Evolutionary conservation across 768 basidiomycete species (phyloP).

Genomic region (Coprinopsis sp.): DNA sequence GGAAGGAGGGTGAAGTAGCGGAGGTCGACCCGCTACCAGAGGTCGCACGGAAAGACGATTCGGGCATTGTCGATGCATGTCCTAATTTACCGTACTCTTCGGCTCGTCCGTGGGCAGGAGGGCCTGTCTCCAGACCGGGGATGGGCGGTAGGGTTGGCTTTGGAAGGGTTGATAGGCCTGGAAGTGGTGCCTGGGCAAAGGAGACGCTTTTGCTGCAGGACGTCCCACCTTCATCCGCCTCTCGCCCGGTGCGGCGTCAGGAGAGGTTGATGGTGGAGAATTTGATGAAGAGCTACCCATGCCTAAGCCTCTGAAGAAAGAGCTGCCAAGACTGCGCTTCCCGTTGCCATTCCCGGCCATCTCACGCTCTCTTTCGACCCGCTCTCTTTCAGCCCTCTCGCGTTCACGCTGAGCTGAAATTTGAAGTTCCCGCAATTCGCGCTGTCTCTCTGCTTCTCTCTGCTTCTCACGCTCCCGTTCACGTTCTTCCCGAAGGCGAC

Average conservation of each 20-base stretch:
- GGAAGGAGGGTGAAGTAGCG: background rate
- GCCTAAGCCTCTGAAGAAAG: slow-evolving; percentile 11
- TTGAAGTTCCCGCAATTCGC: slow-evolving; percentile 13
- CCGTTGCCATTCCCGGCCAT: slow-evolving; percentile 26
- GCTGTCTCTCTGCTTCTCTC: slow-evolving; percentile 20
- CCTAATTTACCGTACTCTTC: background rate
- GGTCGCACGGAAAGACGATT: no score
- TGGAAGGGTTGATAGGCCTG: slow-evolving; percentile 6
- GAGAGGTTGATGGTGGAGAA: slow-evolving; percentile 11
- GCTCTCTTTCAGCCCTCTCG: slow-evolving; percentile 17
- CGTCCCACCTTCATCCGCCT: slow-evolving; percentile 25
- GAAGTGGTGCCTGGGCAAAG: slow-evolving; percentile 32
- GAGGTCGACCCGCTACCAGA: no score
- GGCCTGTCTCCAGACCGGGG: background rate
- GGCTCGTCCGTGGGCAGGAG: background rate
- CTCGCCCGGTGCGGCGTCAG: background rate
- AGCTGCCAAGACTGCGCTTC: slow-evolving; percentile 21
- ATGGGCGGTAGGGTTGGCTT: slow-evolving; percentile 2
- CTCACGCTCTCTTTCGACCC: slow-evolving; percentile 8
- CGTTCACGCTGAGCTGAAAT: slow-evolving; percentile 10
- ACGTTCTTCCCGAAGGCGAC: slow-evolving; percentile 36
- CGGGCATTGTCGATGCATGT: slow-evolving; percentile 1
- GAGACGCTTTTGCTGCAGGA: slow-evolving; percentile 50
- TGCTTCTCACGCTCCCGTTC: slow-evolving; percentile 33
- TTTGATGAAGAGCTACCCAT: background rate